These are phyloP conservation scores for Russula emetica DNA, from an alignment of 768 basidiomycete genomes.

Conservation along the genomic window DNA sequence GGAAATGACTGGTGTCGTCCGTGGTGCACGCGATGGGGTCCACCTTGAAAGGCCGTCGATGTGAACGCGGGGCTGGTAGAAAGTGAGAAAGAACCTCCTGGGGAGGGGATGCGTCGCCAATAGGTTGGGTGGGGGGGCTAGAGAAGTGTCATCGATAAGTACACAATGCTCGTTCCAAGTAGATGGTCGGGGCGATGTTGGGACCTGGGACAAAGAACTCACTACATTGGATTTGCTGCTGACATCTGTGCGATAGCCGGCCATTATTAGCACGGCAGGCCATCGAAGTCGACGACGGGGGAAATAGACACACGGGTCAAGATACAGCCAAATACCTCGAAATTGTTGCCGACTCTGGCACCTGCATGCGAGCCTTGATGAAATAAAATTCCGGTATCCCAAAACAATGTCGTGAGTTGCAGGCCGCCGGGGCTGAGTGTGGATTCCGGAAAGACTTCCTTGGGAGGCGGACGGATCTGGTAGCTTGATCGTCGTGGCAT, in stretches of 20 bases:
- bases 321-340: constrained; percentile 26
- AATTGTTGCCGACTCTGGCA: constrained; percentile 22
- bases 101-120: constrained; percentile 23
- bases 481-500: constrained; percentile 24
- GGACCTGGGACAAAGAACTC: constrained; percentile 2
- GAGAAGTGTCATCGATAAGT: constrained; percentile 1
- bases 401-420: constrained; percentile 27
- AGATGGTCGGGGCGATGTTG: background rate
- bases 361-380: constrained; percentile 25
- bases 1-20: constrained; percentile 9
- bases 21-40: constrained; percentile 14
- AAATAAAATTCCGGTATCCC: constrained; percentile 25
- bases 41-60: constrained; percentile 12
- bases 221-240: constrained; percentile 18
- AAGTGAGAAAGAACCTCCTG: constrained; percentile 22
- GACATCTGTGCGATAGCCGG: constrained; percentile 3
- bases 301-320: constrained; percentile 19
- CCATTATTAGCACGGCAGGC: background rate
- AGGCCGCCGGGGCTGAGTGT: constrained; percentile 25
- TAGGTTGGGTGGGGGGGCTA: constrained; percentile 20
- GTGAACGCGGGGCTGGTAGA: constrained; percentile 12
- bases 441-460: constrained; percentile 28
- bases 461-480: constrained; percentile 25
- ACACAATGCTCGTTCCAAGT: too few relatives aligned
- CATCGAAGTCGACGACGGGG: background rate